Evolutionary conservation across 1,284 basidiomycete species (phyloP), one percentile per base, ranked within the genome.

Genomic region (Pholiota adiposa): DNA sequence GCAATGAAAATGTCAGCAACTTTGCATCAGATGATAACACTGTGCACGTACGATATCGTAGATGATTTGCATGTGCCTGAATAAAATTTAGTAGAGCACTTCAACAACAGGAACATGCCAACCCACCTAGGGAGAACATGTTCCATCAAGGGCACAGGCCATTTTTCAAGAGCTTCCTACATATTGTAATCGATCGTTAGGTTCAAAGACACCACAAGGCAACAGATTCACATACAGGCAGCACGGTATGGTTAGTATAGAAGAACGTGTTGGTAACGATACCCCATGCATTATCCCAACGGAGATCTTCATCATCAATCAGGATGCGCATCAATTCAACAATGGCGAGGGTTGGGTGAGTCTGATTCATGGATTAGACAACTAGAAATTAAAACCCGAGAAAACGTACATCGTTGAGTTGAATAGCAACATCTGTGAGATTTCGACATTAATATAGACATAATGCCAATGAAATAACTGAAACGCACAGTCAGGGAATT

Each of bases 281-380:
- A 27, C 83, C 76, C 96, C 96, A 97, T 0, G 96, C 94, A 11
- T 77, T 71, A 64, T 87, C 85, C 88, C 93, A 97, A 1, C 80
- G 70, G n/a, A 95, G 70, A 40, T 95, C 92, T 74, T 97, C 95
- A 51, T 97, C 95, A 69, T 97, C 92, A 60, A 92, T 77, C 31
- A 92, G 83, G 63, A 97, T 87, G 52, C 95, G 88, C 92, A 96
- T 94, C 50, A 97, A 79, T 74, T 97, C 96, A n/a, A 92, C 92
- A 67, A 97, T 93, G 8, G 94, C 93, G 57, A 97, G 83, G 4
- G 94, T 96, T 0, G 96, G 95, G 74, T 97, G 95, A 1, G 96
- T 97, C 87, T 96, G 49, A 38, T 63, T 61, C 31, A 55, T 29
- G 16, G 49, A 9, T 27, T 9, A 50, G 12, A 14, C 19, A 19